phyloP scores from a whole-genome alignment of 2,329 filamentous ascomycete species.

The Graphium sp. region DNA sequence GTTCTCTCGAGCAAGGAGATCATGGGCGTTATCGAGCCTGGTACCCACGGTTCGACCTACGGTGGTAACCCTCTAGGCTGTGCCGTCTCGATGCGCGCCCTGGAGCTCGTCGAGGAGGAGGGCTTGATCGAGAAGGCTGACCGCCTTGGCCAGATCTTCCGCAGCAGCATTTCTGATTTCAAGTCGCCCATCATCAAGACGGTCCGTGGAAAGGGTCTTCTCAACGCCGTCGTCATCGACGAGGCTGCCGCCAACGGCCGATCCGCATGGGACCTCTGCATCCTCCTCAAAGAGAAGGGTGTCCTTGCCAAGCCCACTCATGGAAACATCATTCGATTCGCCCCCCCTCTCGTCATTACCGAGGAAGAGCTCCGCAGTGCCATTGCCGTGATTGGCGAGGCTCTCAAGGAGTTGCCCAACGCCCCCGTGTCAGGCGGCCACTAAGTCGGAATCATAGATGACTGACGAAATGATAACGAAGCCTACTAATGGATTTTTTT shows the following conservation, averaged over 20 bases:
- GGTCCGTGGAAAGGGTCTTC: conserved; percentile 79
- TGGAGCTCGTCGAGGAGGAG: conserved; percentile 89
- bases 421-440: too few species aligned
- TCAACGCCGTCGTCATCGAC: conserved; percentile 94
- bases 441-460: too few species aligned
- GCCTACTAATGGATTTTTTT: too few species aligned
- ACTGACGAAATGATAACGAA: too few species aligned
- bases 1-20: conserved; percentile 78
- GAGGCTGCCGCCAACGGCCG: conserved; percentile 72
- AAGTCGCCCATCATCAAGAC: conserved; percentile 65
- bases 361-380: conserved; percentile 71
- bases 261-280: conserved; percentile 89
- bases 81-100: conserved; percentile 83
- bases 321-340: conserved; percentile 94
- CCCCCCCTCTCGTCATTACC: conserved; percentile 88
- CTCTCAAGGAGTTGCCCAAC: conserved; percentile 64
- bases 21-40: conserved; percentile 91
- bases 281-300: conserved; percentile 90
- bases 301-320: conserved; percentile 95
- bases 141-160: conserved; percentile 65
- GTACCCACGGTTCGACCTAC: conserved; percentile 96
- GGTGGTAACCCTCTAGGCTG: conserved; percentile 93
- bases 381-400: conserved; percentile 62
- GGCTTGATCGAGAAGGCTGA: conserved; percentile 72
- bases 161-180: conserved; percentile 58